These are phyloP conservation scores for Fusarium neocosmosporiellum DNA, from an alignment of 2,329 filamentous ascomycete genomes.

Conservation along the genomic window DNA sequence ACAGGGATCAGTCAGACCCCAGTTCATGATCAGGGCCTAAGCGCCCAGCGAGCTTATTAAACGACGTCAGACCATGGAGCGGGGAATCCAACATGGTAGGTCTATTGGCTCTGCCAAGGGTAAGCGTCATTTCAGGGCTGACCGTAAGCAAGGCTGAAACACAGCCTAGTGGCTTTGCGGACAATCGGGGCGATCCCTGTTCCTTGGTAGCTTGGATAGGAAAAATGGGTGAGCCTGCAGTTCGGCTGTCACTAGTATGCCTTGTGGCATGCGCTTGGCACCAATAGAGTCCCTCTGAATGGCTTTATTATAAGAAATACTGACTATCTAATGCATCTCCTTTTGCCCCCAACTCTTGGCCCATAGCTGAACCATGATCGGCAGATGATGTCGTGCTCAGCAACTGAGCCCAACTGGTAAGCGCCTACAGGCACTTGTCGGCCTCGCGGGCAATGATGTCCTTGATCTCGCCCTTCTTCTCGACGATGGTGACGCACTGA, in stretches of 20 bases:
- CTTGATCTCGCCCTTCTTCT: conserved; percentile 4
- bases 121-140: neutral
- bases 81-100: neutral
- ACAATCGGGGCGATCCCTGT: neutral
- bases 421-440: conserved; percentile 4
- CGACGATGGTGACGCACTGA: neutral
- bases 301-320: neutral
- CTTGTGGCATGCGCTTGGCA: neutral
- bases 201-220: neutral
- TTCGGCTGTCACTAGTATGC: neutral
- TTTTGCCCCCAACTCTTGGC: neutral
- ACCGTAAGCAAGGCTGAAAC: neutral
- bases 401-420: neutral
- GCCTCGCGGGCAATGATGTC: neutral
- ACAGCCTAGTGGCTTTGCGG: neutral
- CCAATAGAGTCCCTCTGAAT: neutral
- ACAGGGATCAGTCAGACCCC: no score
- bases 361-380: neutral
- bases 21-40: no score
- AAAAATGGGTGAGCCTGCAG: neutral
- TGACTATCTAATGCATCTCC: neutral
- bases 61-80: neutral
- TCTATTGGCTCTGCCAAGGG: neutral
- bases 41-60: neutral
- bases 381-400: neutral